Base-by-base conservation (phyloP, 225 moss, liverwort and hornwort genomes). In the Antitrichia curtipendula region DNA sequence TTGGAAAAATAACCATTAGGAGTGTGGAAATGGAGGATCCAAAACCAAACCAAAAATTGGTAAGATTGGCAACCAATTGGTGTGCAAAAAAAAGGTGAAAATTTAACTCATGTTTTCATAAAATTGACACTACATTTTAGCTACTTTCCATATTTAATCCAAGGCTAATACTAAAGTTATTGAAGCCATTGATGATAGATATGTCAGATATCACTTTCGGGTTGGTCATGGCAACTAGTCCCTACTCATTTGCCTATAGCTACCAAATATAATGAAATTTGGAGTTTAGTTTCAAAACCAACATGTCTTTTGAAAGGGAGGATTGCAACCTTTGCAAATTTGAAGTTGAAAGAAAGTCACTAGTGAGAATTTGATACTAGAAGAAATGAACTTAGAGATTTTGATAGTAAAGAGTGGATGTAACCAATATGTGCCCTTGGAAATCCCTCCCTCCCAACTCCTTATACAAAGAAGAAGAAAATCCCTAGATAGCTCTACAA, bases 221-320 rank as follows among this genome's bases (percentile, higher is more conserved):
- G 1, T 24, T 69, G 13, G 38, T 69, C 5, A 2, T 23, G 1
- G 4, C 0, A 0, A 2, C 13, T 1, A 13, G 0, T 6, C 38
- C 4, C 4, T 65, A 0, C 2, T 68, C 2, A 1, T 1, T 68
- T 7, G 1, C 24, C 1, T 0, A 3, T 24, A 13, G 23, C 8
- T 68, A 2, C 3, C 0, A 0, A 0, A 40, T 40, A 8, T 69
- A 27, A 0, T 71, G 28, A 43, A 71, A 43, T 71, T 15, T 16
- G 9, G 16, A 41, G 5, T 25, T 28, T 16, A 71, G 8, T 71
- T 70, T 71, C 43, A 43, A 71, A 43, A 16, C 2, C 3, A 1
- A 2, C 9, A 43, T 28, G 1, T 28, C 6, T 27, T 27, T 71
- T 4, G 27, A 43, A 43, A 16, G 28, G 0, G 2, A 27, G 3